phyloP scores from a whole-genome alignment of 1,284 basidiomycete genomes.

The Tilletia indica region DNA sequence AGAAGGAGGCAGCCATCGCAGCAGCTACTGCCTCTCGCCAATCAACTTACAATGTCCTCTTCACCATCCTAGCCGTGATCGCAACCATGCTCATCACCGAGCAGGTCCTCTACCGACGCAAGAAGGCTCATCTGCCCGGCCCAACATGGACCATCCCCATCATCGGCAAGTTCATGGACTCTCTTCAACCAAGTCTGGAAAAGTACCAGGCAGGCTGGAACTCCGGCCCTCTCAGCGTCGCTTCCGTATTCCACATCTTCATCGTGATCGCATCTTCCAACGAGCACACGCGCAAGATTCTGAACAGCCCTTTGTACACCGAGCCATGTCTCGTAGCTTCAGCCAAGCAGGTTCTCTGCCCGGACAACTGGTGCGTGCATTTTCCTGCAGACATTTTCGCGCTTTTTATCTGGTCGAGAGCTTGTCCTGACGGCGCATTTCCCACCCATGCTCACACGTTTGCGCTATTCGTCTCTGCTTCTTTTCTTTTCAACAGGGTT shows the following conservation, averaged over 20 bases:
- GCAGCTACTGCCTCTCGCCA: constrained; percentile 6
- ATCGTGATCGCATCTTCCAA: constrained; percentile 54
- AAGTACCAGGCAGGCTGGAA: constrained; percentile 55
- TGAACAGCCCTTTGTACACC: constrained; percentile 52
- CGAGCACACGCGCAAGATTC: constrained; percentile 53
- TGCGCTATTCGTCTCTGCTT: too few relatives aligned
- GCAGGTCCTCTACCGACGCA: constrained; percentile 45
- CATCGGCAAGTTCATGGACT: constrained; percentile 55
- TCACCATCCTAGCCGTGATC: constrained; percentile 41
- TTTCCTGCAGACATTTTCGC: neutral
- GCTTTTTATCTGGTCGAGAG: neutral
- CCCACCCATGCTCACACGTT: too few relatives aligned
- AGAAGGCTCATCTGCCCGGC: constrained; percentile 50
- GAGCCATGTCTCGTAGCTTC: constrained; percentile 85
- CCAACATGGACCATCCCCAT: constrained; percentile 54
- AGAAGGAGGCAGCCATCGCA: neutral
- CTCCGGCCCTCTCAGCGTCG: constrained; percentile 52
- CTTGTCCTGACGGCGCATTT: too few relatives aligned
- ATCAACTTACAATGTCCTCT: constrained; percentile 26
- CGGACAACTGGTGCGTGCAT: constrained; percentile 76
- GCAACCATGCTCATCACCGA: constrained; percentile 41
- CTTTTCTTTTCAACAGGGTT: constrained; percentile 65
- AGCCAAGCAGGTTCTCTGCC: constrained; percentile 80
- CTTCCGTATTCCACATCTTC: constrained; percentile 56
- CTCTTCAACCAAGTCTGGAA: constrained; percentile 50